Conservation (phyloP, 345 rosid species). For the Aegle marmelos region DNA sequence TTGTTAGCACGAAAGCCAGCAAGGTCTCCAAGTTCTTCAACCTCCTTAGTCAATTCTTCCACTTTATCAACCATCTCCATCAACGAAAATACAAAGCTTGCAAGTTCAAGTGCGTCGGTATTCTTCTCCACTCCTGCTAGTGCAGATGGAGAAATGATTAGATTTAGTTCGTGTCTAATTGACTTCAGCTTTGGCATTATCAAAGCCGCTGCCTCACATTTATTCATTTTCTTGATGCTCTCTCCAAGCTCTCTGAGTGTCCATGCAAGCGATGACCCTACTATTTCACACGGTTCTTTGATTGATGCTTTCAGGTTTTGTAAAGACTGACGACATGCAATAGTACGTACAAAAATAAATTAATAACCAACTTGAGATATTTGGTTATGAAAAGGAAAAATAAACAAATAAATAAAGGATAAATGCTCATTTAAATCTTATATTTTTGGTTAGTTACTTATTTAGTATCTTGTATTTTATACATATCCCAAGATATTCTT, state of each 20-base stretch:
- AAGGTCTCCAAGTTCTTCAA: constrained; percentile 51
- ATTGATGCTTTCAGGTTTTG: constrained; percentile 23
- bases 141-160: constrained; percentile 12
- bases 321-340: constrained; percentile 12
- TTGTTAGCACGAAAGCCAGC: constrained; percentile 31
- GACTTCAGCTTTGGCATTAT: constrained; percentile 46
- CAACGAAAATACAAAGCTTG: constrained; percentile 43
- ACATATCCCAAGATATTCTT: too few relatives aligned
- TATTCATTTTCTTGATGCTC: constrained; percentile 47
- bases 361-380: background rate
- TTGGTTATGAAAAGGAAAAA: too few relatives aligned
- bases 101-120: constrained; percentile 37
- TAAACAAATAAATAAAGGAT: background rate
- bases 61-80: constrained; percentile 47
- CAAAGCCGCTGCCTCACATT: constrained; percentile 24
- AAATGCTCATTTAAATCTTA: too few relatives aligned
- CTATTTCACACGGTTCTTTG: constrained; percentile 42
- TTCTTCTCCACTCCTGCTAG: constrained; percentile 12
- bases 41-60: constrained; percentile 51
- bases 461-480: too few relatives aligned
- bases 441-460: too few relatives aligned
- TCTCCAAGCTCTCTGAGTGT: constrained; percentile 54
- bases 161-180: constrained; percentile 35
- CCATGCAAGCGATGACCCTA: constrained; percentile 38
- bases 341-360: background rate